Conservation (phyloP, 2,329 filamentous ascomycete species). For the Magnaporthiopsis rhizophila region DNA sequence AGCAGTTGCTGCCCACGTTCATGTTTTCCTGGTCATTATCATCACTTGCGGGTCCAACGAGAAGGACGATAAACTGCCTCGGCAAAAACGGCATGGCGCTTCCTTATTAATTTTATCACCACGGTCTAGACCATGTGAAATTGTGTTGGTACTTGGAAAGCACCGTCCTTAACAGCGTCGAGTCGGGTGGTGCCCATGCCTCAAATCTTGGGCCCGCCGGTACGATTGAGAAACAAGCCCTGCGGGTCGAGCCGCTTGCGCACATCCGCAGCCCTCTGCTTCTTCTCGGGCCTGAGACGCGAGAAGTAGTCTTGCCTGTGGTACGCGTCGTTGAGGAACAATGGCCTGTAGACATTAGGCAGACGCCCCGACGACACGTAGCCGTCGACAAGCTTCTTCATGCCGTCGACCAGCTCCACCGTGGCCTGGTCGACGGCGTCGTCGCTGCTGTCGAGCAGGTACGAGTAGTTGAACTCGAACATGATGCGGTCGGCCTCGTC, state of each 20-base stretch:
- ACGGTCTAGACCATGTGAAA: no score
- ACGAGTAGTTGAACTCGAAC: slow-evolving; percentile 9
- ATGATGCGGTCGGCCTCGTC: slow-evolving; percentile 9
- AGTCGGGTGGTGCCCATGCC: no score
- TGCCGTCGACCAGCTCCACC: background rate
- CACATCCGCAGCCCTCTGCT: slow-evolving; percentile 26
- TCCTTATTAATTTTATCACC: no score
- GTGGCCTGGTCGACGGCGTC: background rate
- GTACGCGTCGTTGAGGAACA: slow-evolving; percentile 36
- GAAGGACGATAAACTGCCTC: no score
- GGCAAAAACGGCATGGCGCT: no score
- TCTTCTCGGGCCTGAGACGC: slow-evolving; percentile 26
- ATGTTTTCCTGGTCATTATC: no score
- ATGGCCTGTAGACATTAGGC: slow-evolving; percentile 26
- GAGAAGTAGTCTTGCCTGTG: slow-evolving; percentile 34
- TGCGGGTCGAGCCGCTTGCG: slow-evolving; percentile 27
- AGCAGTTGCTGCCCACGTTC: no score
- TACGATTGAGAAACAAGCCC: slow-evolving; percentile 29
- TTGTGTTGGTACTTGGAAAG: no score
- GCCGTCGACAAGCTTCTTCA: slow-evolving; percentile 4
- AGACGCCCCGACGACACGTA: slow-evolving; percentile 1
- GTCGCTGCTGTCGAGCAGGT: slow-evolving; percentile 5
- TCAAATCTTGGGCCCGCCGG: slow-evolving; percentile 32
- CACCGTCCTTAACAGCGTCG: no score
- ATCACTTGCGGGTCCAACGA: no score